Evolutionary conservation across 2,329 filamentous ascomycete species (phyloP), one percentile per base, ranked within the genome.

Genomic region (Orbilia quercus): DNA sequence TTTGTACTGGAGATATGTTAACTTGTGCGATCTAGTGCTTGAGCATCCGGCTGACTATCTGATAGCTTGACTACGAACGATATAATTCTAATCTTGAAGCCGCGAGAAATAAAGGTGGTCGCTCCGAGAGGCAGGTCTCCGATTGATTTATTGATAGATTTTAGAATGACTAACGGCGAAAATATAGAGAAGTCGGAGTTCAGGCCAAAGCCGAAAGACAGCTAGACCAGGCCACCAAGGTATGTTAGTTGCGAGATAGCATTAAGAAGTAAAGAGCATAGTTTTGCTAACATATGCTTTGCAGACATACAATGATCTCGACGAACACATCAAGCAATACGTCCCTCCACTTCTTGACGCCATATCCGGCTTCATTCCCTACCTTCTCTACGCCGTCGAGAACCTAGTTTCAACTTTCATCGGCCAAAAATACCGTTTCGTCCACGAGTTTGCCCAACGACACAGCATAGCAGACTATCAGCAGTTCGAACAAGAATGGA

Each of bases 21-120:
- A 22, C 14, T 2, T 48, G 6, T 40, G 14, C 7, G 2, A n/a
- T 7, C 6, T 25, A 9, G 1, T 40, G n/a, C n/a, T n/a, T n/a
- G n/a, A n/a, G n/a, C 14, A 18, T 16, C 14, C 14, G 60, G 42
- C 42, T 45, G 20, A 45, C 9, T 16, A 45, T 45, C 2, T 9
- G 20, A 34, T 76, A 88, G 85, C 80, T 93, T 70, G 92, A 96
- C 79, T 95, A 88, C 78, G 92, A 96, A 81, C 87, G 90, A 76
- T 89, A 89, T 76, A 88, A 91, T 80, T 86, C 88, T 76, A 88
- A 88, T 74, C 88, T 89, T 36, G 89, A 90, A 78, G 87, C 86
- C 77, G 84, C 88, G 42, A 84, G 88, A 76, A 89, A 88, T 79
- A 95, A 95, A 80, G 82, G 85, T 20, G 88, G 86, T 38, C 53